Evolutionary conservation across 192 early-diverging fungal species (phyloP).

Genomic region (Umbelopsis sp.): DNA sequence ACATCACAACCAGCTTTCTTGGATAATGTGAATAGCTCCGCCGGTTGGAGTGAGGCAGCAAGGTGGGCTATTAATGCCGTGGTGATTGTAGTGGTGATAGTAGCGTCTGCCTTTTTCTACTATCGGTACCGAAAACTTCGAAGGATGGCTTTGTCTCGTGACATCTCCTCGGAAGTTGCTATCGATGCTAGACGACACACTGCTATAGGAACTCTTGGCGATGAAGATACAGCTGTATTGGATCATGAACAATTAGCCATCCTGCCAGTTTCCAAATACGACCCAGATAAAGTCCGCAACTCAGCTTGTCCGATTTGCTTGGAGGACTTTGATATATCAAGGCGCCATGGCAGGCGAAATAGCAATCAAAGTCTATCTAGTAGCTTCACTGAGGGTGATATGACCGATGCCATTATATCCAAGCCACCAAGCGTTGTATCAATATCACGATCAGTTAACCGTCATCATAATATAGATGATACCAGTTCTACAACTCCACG

Average conservation of each 20-base stretch:
- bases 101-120: conserved; percentile 10
- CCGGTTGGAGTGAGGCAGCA: conserved; percentile 11
- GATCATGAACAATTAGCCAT: conserved; percentile 16
- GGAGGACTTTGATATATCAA: conserved; percentile 33
- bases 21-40: not conserved
- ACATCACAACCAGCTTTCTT: not conserved
- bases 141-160: not conserved
- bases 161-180: not conserved
- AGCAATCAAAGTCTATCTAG: not conserved
- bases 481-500: not conserved
- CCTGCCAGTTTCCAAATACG: conserved; percentile 26
- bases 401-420: not conserved
- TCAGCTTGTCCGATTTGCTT: conserved; percentile 38
- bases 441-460: not conserved
- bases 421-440: conserved; percentile 1
- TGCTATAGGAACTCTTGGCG: not conserved
- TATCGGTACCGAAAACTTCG: conserved; percentile 15
- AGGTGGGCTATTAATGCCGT: conserved; percentile 13
- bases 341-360: not conserved
- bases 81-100: not conserved
- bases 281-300: conserved; percentile 32
- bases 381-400: not conserved
- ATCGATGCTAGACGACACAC: not conserved
- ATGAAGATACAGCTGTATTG: not conserved
- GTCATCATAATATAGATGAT: not conserved